A percentile compares a stretch with the other conserved stretches of the same genome.
Conservation (phyloP, 2,329 filamentous ascomycete species). For the Cordyceps farinosa region DNA sequence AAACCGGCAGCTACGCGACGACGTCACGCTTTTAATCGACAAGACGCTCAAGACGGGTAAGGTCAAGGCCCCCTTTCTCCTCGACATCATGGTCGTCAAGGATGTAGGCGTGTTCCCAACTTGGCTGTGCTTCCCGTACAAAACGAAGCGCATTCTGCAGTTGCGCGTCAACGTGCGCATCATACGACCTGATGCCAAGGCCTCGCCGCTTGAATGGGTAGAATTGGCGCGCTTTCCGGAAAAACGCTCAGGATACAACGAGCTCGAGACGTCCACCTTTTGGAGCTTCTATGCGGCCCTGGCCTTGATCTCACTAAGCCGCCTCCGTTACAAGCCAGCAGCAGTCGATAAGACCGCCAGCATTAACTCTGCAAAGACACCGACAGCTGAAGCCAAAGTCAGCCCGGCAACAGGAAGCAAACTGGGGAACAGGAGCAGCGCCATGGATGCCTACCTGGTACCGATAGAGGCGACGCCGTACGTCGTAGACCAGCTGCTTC, state of each 20-base stretch:
- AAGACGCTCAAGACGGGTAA: neutral
- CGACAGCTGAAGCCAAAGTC: neutral
- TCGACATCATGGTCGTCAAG: slow-evolving; percentile 2
- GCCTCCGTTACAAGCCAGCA: slow-evolving; percentile 4
- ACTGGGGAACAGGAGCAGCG: neutral
- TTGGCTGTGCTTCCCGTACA: slow-evolving; percentile 1
- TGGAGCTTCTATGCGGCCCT: slow-evolving; percentile 5
- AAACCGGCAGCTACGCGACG: neutral
- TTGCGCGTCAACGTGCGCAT: neutral
- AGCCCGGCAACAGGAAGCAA: neutral
- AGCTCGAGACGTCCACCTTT: slow-evolving; percentile 1
- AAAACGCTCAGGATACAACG: neutral
- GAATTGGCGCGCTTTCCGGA: neutral
- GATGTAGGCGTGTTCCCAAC: slow-evolving; percentile 3
- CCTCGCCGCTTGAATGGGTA: neutral
- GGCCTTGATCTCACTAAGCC: neutral
- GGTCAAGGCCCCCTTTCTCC: neutral
- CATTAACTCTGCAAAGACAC: neutral
- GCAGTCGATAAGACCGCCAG: neutral
- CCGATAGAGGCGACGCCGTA: slow-evolving; percentile 6
- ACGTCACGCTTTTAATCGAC: neutral
- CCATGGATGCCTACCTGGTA: slow-evolving; percentile 1
- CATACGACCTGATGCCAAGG: neutral
- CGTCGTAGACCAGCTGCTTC: neutral
- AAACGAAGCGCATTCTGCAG: neutral